phyloP scores from a whole-genome alignment of 2,329 filamentous ascomycete genomes.

The Plectosphaerella cucumerina region DNA sequence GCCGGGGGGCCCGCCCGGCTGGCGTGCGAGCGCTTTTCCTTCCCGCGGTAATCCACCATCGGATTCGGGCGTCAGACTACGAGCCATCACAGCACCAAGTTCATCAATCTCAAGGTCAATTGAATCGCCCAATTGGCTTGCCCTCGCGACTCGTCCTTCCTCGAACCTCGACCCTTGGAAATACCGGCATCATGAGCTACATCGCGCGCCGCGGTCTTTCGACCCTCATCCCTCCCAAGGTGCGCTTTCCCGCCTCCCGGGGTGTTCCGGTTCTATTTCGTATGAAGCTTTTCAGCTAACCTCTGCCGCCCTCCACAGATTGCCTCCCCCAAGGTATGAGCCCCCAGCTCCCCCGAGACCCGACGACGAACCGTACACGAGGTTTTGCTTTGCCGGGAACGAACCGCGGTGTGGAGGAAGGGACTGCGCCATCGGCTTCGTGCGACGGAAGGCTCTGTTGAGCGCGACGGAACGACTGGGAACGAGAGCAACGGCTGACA shows the following conservation, averaged over 20 bases:
- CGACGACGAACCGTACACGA: not conserved
- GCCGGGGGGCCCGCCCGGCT: conserved; percentile 19
- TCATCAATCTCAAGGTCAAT: conserved; percentile 8
- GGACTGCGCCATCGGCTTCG: no score
- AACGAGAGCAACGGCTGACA: not conserved
- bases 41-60: conserved; percentile 14
- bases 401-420: not conserved
- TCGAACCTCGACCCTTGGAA: conserved; percentile 17
- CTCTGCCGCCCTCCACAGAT: conserved; percentile 48
- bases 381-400: not conserved
- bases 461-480: conserved; percentile 3
- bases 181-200: conserved; percentile 77
- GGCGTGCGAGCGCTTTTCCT: conserved; percentile 45
- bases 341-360: conserved; percentile 17
- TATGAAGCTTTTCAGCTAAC: not conserved
- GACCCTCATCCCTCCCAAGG: conserved; percentile 99
- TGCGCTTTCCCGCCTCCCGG: conserved; percentile 41
- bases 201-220: conserved; percentile 87
- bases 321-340: conserved; percentile 76
- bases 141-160: conserved; percentile 14
- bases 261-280: conserved; percentile 8
- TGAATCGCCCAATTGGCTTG: conserved; percentile 11
- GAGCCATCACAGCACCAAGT: conserved; percentile 6
- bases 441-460: conserved; percentile 4
- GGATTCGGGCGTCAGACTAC: conserved; percentile 3